phyloP scores from a whole-genome alignment of 2,329 filamentous ascomycete genomes.

The Fusarium coicis region DNA sequence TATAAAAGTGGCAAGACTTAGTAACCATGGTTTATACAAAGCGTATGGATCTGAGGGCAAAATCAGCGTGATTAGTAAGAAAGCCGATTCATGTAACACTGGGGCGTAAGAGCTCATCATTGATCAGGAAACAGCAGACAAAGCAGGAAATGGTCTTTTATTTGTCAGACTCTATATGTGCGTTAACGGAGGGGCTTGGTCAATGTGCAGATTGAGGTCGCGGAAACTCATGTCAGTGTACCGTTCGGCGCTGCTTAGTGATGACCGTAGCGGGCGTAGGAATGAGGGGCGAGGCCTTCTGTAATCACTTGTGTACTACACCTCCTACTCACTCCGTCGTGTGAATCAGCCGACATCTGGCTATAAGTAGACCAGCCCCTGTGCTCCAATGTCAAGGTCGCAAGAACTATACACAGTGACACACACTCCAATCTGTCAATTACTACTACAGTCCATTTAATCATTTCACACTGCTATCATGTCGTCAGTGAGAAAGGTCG shows the following conservation, averaged over 20 bases:
- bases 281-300: background rate
- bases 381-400: fast-evolving
- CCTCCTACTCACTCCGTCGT: fast-evolving
- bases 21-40: fast-evolving
- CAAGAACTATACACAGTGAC: fast-evolving
- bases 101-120: background rate
- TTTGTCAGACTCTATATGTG: background rate
- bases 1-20: background rate
- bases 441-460: fast-evolving
- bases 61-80: background rate
- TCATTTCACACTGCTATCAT: background rate
- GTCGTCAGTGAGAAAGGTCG: background rate
- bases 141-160: too few species aligned
- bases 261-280: background rate
- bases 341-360: fast-evolving
- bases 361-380: fast-evolving
- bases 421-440: fast-evolving
- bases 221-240: background rate
- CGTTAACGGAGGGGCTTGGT: background rate
- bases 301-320: too few species aligned
- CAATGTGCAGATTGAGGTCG: background rate
- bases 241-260: background rate
- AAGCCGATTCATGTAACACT: background rate
- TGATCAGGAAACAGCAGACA: background rate
- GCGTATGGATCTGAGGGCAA: background rate